Base-by-base conservation (phyloP, 1,284 basidiomycete genomes). In the Marasmius oreades region DNA sequence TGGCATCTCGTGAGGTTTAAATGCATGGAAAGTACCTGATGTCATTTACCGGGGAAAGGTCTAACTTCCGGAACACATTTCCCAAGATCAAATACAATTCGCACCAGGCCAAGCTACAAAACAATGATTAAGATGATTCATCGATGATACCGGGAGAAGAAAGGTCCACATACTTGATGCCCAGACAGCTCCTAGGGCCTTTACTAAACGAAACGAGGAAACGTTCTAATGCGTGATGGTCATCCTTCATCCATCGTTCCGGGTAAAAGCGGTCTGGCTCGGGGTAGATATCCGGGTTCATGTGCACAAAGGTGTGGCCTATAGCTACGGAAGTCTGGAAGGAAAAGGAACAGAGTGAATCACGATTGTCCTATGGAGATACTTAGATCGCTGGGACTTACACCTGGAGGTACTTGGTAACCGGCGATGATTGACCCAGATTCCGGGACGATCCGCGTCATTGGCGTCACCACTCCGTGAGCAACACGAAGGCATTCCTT, bases 401-500 rank as follows among this genome's bases (percentile, higher is more conserved):
- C 56, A 5, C 52, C 52, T 5, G 56, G 22, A 31, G 56, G 56
- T n/a, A 57, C 46, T 18, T 18, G 22, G 7, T 26, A 26, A 12
- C 56, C 56, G 22, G 45, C 56, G 10, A 57, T 57, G 6, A 47
- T 48, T 12, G 36, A 22, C n/a, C 26, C 28, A 14, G 45, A n/a
- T 10, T 11, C 26, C 12, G 47, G 20, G 6, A 54, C 56, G 5
- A 53, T 20, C n/a, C 56, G 44, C 42, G 56, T 45, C 20, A 57
- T 22, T 36, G 52, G 56, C 14, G 34, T 46, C 11, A 51, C 31
- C 5, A 53, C 46, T 51, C 56, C 56, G 24, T 48, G 31, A 26
- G 52, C 47, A 33, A 43, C 46, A 18, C 56, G 56, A 26, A 57
- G 52, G 1, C 51, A 47, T 51, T 57, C 56, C 50, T 57, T 57